Evolutionary conservation across 1,139 yeast genomes (phyloP).

Genomic region (Pichia sp.): DNA sequence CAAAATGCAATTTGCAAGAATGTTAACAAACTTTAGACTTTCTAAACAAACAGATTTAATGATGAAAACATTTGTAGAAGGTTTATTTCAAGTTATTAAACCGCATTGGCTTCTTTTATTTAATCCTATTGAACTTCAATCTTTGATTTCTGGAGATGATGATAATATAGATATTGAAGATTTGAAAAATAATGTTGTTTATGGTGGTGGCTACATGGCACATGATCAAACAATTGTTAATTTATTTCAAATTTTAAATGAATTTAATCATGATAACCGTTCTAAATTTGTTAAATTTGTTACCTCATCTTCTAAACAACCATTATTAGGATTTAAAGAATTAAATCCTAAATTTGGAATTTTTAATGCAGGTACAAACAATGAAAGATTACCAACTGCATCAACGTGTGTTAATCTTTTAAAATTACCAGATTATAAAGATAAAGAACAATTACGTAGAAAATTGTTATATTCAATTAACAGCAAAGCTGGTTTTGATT

Average conservation of each 20-base stretch:
- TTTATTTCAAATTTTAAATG: slow-evolving; percentile 75
- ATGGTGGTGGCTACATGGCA: slow-evolving; percentile 57
- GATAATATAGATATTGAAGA: slow-evolving; percentile 65
- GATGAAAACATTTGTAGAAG: slow-evolving; percentile 60
- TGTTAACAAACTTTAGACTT: slow-evolving; percentile 72
- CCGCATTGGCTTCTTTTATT: slow-evolving; percentile 79
- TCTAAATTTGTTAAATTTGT: slow-evolving; percentile 72
- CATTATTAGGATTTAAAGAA: slow-evolving; percentile 75
- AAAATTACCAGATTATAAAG: slow-evolving; percentile 74
- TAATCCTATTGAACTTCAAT: slow-evolving; percentile 75
- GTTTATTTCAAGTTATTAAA: slow-evolving; percentile 62
- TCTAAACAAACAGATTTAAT: slow-evolving; percentile 58
- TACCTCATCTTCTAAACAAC: slow-evolving; percentile 88
- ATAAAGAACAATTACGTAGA: slow-evolving; percentile 49
- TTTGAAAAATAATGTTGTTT: slow-evolving; percentile 53
- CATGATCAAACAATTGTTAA: slow-evolving; percentile 49
- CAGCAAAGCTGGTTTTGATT: slow-evolving; percentile 80
- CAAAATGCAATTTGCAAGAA: slow-evolving; percentile 68
- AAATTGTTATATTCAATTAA: slow-evolving; percentile 74
- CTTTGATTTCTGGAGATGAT: slow-evolving; percentile 78
- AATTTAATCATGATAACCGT: slow-evolving; percentile 56
- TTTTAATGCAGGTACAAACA: slow-evolving; percentile 53
- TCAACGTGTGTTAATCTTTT: slow-evolving; percentile 88
- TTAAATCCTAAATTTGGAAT: slow-evolving; percentile 79
- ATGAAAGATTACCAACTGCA: slow-evolving; percentile 74